Percentiles rank a stretch among this genome's conserved stretches.
Conservation (phyloP, 495 filamentous ascomycete genomes). For the Jackrogersella minutella region DNA sequence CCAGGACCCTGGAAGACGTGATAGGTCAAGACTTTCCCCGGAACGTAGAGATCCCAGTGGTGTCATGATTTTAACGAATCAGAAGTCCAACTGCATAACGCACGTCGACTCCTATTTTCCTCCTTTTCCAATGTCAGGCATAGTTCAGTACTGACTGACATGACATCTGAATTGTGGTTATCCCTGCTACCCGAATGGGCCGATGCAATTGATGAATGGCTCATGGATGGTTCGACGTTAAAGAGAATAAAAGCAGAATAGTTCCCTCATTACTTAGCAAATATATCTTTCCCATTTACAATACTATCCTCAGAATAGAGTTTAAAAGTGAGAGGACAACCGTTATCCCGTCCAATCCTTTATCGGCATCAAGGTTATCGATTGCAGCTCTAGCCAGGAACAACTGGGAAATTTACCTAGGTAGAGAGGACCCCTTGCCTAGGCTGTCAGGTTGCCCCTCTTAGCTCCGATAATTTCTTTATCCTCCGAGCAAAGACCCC, state of each 20-base stretch:
- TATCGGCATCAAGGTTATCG: slow-evolving; percentile 16
- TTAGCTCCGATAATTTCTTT: slow-evolving; percentile 17
- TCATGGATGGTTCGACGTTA: slow-evolving; percentile 28
- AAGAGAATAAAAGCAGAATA: slow-evolving; percentile 33
- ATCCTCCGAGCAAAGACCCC: slow-evolving; percentile 35
- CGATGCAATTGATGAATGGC: slow-evolving; percentile 28
- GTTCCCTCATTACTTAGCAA: neutral
- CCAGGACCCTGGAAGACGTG: slow-evolving; percentile 32
- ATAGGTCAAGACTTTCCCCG: neutral
- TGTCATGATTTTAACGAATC: slow-evolving; percentile 33
- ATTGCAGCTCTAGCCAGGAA: slow-evolving; percentile 30
- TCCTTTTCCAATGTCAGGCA: slow-evolving; percentile 10
- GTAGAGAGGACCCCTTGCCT: no score
- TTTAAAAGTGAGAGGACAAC: neutral
- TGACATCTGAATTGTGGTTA: slow-evolving; percentile 10
- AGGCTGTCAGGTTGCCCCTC: no score
- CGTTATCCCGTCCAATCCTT: neutral
- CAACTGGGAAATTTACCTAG: no score
- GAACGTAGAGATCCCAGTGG: slow-evolving; percentile 37
- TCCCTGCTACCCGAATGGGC: slow-evolving; percentile 23
- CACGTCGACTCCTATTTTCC: slow-evolving; percentile 22
- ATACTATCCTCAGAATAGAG: neutral
- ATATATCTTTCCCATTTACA: neutral
- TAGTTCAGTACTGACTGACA: slow-evolving; percentile 8
- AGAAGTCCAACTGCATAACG: slow-evolving; percentile 8